Conservation (phyloP, 202 grass and related monocot species). For the Tripidium arundinaceum region DNA sequence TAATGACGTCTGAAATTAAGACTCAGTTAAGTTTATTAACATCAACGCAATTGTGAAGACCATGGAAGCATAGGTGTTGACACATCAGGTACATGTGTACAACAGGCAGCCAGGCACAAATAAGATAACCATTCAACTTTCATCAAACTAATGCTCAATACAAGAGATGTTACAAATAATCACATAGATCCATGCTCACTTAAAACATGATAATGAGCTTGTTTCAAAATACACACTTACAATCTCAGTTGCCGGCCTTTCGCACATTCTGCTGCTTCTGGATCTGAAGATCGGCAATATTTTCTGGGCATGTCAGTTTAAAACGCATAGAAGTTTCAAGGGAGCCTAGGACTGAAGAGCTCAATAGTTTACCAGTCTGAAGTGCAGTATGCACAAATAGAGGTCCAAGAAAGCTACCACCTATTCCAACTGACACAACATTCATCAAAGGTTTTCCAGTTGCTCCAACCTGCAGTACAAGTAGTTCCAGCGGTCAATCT, state of each 20-base stretch:
- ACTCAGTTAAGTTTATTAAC: conserved; percentile 39
- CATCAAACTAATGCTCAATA: background rate
- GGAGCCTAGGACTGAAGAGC: background rate
- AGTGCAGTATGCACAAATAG: conserved; percentile 89
- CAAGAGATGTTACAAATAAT: background rate
- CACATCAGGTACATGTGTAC: background rate
- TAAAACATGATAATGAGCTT: background rate
- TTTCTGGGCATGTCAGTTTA: conserved; percentile 14
- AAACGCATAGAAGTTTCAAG: background rate
- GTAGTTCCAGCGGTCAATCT: background rate
- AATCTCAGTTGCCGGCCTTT: conserved; percentile 92
- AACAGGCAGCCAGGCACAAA: background rate
- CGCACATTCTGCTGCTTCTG: conserved; percentile 74
- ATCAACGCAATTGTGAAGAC: background rate
- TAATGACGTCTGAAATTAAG: background rate
- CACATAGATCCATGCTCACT: background rate
- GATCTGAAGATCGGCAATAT: conserved; percentile 48
- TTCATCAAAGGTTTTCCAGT: conserved; percentile 79
- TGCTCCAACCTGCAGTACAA: conserved; percentile 64
- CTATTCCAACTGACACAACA: conserved; percentile 88
- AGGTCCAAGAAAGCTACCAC: conserved; percentile 91
- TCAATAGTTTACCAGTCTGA: conserved; percentile 55
- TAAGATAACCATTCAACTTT: conserved; percentile 3
- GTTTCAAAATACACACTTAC: conserved; percentile 44
- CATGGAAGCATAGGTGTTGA: background rate